phyloP scores from a whole-genome alignment of 345 rosid genomes.

The Kandelia obovata region DNA sequence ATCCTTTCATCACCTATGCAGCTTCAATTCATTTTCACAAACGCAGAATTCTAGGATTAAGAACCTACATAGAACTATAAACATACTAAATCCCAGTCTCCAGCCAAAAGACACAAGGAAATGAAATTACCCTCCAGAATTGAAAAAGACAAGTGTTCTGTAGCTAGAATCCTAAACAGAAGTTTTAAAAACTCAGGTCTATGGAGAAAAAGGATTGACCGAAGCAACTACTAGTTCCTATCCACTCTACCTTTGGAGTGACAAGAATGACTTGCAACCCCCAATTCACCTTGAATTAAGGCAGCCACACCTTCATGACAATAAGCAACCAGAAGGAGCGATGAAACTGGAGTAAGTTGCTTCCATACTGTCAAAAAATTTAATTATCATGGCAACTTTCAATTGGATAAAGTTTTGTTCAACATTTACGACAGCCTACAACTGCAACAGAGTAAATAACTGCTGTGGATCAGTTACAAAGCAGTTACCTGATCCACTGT shows the following conservation, averaged over 20 bases:
- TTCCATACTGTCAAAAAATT: background rate
- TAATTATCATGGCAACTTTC: too few relatives aligned
- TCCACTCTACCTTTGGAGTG: constrained; percentile 23
- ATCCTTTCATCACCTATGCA: background rate
- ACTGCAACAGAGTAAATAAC: constrained; percentile 21
- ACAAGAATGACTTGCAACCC: constrained; percentile 31
- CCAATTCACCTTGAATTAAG: constrained; percentile 44
- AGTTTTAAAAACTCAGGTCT: constrained; percentile 25
- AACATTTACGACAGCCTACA: constrained; percentile 33
- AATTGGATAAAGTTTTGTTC: background rate
- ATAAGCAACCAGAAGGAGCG: constrained; percentile 27
- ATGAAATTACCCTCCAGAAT: background rate
- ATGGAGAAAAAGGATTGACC: constrained; percentile 23
- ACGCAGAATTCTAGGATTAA: too few relatives aligned
- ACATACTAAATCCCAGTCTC: background rate
- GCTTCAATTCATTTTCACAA: background rate
- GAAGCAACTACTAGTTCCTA: constrained; percentile 23
- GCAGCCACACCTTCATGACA: constrained; percentile 42
- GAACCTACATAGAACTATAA: background rate
- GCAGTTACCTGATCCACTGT: constrained; percentile 13
- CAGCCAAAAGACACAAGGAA: background rate
- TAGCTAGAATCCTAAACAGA: constrained; percentile 7
- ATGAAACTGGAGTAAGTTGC: constrained; percentile 38
- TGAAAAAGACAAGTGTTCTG: background rate
- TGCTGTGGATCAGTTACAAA: constrained; percentile 2